These are phyloP conservation scores for Ophiosphaerella herpotricha DNA, from an alignment of 2,329 filamentous ascomycete species.

Conservation along the genomic window DNA sequence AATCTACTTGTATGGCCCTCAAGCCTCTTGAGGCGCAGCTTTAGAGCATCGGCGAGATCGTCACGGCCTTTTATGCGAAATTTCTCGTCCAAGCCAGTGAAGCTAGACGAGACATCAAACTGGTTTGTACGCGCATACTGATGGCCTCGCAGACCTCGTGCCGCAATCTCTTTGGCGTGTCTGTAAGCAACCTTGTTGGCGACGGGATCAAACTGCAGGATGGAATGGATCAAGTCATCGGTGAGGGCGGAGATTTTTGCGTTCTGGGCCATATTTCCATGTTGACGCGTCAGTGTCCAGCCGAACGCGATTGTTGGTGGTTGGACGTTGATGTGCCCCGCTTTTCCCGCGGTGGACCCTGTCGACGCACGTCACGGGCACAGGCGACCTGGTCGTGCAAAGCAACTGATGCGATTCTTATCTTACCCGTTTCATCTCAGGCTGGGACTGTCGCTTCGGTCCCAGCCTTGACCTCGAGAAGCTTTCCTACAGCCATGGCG, in stretches of 20 bases:
- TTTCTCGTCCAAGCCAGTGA: slow-evolving; percentile 73
- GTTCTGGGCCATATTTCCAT: slow-evolving; percentile 81
- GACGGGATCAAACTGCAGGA: slow-evolving; percentile 57
- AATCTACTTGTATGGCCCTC: slow-evolving; percentile 62
- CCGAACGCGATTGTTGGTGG: slow-evolving; percentile 8
- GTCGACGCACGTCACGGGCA: slow-evolving; percentile 1
- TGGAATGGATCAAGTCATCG: slow-evolving; percentile 70
- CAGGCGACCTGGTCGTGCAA: too few species aligned
- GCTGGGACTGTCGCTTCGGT: slow-evolving; percentile 6
- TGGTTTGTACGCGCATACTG: slow-evolving; percentile 54
- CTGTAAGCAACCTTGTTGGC: slow-evolving; percentile 44
- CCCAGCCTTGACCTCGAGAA: background rate
- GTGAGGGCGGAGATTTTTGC: slow-evolving; percentile 67
- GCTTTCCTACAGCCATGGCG: slow-evolving; percentile 64
- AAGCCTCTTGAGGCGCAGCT: slow-evolving; percentile 64
- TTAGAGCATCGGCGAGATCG: slow-evolving; percentile 72
- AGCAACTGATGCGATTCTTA: background rate
- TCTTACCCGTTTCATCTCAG: slow-evolving; percentile 1
- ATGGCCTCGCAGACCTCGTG: slow-evolving; percentile 46
- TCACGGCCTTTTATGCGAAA: slow-evolving; percentile 82
- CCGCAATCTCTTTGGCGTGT: slow-evolving; percentile 46
- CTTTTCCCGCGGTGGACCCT: slow-evolving; percentile 4
- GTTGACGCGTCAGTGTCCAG: slow-evolving; percentile 9
- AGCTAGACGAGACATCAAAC: slow-evolving; percentile 51
- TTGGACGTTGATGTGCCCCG: background rate